Evolutionary conservation across 2,329 filamentous ascomycete species (phyloP), one percentile per base, ranked within the genome.

Genomic region (Fusarium brevicatenulatum): DNA sequence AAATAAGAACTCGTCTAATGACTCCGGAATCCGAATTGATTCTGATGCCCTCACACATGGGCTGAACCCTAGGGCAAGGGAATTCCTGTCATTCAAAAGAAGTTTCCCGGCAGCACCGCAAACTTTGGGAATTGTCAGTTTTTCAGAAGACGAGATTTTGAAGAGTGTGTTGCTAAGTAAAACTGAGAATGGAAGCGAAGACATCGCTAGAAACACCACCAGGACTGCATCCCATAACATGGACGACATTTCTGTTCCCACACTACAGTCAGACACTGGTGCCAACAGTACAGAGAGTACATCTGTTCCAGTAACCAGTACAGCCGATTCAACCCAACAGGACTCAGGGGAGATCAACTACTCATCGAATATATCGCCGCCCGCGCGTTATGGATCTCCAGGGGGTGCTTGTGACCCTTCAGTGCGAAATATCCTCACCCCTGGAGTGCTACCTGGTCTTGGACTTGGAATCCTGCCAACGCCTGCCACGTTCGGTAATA

Each of bases 41-140:
- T 25, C 53, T 7, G 28, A 64, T 11, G 16, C 53, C 28, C 66
- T 70, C 34, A 58, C 64, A 25, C 72, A 69, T 28, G 73, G 68
- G 2, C 70, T 81, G 68, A 82, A 82, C 49, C 80, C 80, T 9
- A 78, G 73, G 65, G 80, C 80, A 43, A 78, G 80, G 61, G 80
- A 82, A 47, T 81, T 82, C 54, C 68, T 81, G 13, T 81, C 80
- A 2, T 75, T 81, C 36, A 70, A 54, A 18, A 58, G 49, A 16
- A 54, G 47, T 21, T 62, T 63, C 18, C 21, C 25, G 13, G 15
- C 40, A 9, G 12, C 36, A 32, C 37, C 39, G 32, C 50, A 50
- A 10, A 50, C 37, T 13, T 50, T 40, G 32, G 47, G 39, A 11
- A 21, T 25, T 19, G 18, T 34, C 13, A 46, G 58, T 2, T 25